Evolutionary conservation across 805 yeast genomes (phyloP).

Genomic region (Ogataea paradorogensis): DNA sequence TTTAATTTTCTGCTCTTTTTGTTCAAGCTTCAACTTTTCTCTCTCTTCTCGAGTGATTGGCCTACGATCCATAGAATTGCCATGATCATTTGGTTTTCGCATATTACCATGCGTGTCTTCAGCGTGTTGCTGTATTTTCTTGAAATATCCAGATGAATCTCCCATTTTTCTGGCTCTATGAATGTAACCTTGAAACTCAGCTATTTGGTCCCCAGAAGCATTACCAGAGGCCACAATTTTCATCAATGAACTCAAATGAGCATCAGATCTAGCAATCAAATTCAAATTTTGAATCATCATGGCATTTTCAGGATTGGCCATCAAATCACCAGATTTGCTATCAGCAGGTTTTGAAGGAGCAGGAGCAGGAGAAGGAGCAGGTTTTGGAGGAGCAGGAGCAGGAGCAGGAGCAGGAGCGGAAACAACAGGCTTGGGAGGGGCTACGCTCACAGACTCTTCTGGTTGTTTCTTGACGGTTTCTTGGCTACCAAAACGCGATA

Average conservation of each 20-base stretch:
- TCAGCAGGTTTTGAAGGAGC: constrained; percentile 10
- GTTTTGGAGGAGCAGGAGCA: neutral
- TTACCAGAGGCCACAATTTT: constrained; percentile 80
- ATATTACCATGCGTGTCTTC: constrained; percentile 13
- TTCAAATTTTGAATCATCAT: constrained; percentile 85
- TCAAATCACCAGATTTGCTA: constrained; percentile 24
- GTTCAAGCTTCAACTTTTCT: constrained; percentile 19
- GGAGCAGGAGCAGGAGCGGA: neutral
- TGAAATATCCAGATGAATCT: constrained; percentile 29
- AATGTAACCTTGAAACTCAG: constrained; percentile 77
- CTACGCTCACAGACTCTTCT: neutral
- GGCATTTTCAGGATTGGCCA: constrained; percentile 58
- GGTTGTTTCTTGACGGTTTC: neutral
- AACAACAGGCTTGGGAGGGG: neutral
- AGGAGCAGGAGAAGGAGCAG: constrained; percentile 1
- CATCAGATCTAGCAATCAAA: constrained; percentile 73
- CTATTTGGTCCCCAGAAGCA: constrained; percentile 69
- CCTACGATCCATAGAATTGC: constrained; percentile 22
- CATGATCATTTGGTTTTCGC: constrained; percentile 14
- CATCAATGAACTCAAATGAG: constrained; percentile 69
- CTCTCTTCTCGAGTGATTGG: constrained; percentile 22
- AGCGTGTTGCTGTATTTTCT: constrained; percentile 21
- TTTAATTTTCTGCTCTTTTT: constrained; percentile 24
- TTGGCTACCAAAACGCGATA: neutral
- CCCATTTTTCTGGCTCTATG: constrained; percentile 78